Conservation (phyloP, 192 early-diverging fungal genomes). For the Gigaspora rosea region DNA sequence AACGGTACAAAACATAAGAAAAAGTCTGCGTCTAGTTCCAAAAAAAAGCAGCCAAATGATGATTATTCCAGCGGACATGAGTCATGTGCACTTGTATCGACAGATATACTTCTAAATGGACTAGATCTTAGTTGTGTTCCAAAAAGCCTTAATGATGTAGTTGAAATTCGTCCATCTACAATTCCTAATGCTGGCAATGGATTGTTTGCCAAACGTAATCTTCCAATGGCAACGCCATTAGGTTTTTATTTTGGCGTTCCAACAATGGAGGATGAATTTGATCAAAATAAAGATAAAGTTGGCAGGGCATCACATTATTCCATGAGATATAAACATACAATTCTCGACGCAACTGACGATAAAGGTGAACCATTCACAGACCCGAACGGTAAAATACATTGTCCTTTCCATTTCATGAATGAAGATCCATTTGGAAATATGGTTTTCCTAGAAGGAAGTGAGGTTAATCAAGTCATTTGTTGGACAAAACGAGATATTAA, state of each 20-base stretch:
- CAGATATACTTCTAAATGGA: constrained; percentile 43
- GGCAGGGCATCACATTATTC: constrained; percentile 84
- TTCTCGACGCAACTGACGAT: constrained; percentile 88
- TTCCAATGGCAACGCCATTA: constrained; percentile 73
- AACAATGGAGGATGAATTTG: constrained; percentile 95
- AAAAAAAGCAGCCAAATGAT: constrained; percentile 16
- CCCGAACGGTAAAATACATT: constrained; percentile 59
- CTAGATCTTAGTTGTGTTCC: constrained; percentile 60
- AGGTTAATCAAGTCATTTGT: constrained; percentile 89
- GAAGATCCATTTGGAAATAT: constrained; percentile 62
- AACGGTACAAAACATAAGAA: not conserved
- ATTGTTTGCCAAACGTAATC: constrained; percentile 67
- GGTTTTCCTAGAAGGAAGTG: constrained; percentile 73
- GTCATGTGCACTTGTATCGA: not conserved
- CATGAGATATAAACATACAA: constrained; percentile 87
- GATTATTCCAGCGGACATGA: not conserved
- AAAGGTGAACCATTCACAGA: constrained; percentile 75
- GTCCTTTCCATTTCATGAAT: constrained; percentile 95
- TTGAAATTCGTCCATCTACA: constrained; percentile 60
- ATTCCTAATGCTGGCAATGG: constrained; percentile 76
- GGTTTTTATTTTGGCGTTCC: constrained; percentile 97
- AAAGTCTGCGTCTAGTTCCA: not conserved
- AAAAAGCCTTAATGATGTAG: constrained; percentile 57
- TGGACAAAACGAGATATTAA: constrained; percentile 68
- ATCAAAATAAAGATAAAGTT: constrained; percentile 79